A percentile compares a stretch with the other conserved stretches of the same genome.
These are phyloP conservation scores for Suillus placidus DNA, from an alignment of 768 basidiomycete species.

Conservation along the genomic window DNA sequence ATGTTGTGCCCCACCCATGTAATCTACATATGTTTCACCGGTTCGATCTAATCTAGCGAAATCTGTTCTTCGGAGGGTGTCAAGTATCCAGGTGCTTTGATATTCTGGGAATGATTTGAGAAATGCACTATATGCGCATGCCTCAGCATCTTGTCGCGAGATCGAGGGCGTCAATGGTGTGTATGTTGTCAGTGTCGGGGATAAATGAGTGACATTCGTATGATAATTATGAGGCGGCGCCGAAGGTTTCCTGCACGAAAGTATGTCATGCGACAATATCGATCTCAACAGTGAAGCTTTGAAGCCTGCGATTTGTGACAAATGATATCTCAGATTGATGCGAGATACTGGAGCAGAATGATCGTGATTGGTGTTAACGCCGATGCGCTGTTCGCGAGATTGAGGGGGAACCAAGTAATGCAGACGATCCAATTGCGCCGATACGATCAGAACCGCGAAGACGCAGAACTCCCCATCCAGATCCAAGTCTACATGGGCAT, in stretches of 20 bases:
- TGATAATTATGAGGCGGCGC: neutral
- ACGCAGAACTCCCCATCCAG: too few species aligned
- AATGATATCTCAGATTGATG: constrained; percentile 44
- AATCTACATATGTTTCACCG: constrained; percentile 81
- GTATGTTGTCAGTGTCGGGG: constrained; percentile 25
- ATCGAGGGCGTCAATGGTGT: constrained; percentile 28
- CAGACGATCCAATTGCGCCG: too few species aligned
- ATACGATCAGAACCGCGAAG: too few species aligned
- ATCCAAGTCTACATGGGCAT: too few species aligned
- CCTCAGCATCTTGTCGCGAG: constrained; percentile 37
- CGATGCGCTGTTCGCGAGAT: constrained; percentile 11
- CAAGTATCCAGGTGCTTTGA: constrained; percentile 68
- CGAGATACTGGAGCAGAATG: constrained; percentile 31
- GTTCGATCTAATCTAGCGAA: constrained; percentile 58
- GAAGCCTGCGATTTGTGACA: constrained; percentile 37
- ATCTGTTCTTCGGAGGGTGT: constrained; percentile 66
- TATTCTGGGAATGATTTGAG: constrained; percentile 54
- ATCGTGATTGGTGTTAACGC: constrained; percentile 11
- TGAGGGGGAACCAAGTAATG: constrained; percentile 27
- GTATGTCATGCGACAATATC: constrained; percentile 43
- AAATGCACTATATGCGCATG: constrained; percentile 52
- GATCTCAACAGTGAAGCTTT: constrained; percentile 41
- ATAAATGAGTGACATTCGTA: constrained; percentile 11
- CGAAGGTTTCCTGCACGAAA: constrained; percentile 34
- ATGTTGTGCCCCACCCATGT: constrained; percentile 83